Evolutionary conservation across 208 protist species (phyloP).

Genomic region (Vickermania ingenoplastis): DNA sequence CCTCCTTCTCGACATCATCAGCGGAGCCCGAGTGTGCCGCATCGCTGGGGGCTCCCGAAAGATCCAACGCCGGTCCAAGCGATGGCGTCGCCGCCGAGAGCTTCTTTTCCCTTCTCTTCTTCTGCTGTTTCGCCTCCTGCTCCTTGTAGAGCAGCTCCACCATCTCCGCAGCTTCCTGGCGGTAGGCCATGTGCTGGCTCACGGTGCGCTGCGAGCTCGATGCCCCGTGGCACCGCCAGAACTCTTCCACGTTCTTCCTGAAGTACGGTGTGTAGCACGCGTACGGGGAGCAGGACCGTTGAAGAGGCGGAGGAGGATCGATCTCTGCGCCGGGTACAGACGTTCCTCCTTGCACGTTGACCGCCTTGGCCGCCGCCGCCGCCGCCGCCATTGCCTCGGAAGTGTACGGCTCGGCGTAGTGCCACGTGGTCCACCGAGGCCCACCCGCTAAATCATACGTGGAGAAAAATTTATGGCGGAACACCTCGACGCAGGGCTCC

Average conservation of each 20-base stretch:
- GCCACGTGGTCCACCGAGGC: constrained; percentile 74
- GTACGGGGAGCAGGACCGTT: not conserved
- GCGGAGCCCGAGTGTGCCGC: no score
- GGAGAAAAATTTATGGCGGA: constrained; percentile 63
- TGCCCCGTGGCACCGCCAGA: not conserved
- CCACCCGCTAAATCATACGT: constrained; percentile 77
- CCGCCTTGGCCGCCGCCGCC: constrained; percentile 22
- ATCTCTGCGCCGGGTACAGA: no score
- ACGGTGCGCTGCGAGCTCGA: not conserved
- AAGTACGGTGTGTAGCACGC: not conserved
- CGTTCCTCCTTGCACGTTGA: constrained; percentile 20
- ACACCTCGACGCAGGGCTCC: constrained; percentile 61
- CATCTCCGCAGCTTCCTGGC: not conserved
- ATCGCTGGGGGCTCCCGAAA: no score
- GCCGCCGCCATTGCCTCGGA: constrained; percentile 17
- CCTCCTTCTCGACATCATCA: no score
- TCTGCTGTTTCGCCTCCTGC: no score
- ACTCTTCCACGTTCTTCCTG: not conserved
- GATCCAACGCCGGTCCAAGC: no score
- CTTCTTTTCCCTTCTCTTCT: not conserved
- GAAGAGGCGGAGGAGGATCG: not conserved
- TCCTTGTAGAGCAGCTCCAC: not conserved
- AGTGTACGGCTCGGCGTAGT: constrained; percentile 26
- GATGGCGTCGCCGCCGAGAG: no score
- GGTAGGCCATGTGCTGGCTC: not conserved